phyloP scores from a whole-genome alignment of 768 basidiomycete species.

The Leccinum uliginosum region DNA sequence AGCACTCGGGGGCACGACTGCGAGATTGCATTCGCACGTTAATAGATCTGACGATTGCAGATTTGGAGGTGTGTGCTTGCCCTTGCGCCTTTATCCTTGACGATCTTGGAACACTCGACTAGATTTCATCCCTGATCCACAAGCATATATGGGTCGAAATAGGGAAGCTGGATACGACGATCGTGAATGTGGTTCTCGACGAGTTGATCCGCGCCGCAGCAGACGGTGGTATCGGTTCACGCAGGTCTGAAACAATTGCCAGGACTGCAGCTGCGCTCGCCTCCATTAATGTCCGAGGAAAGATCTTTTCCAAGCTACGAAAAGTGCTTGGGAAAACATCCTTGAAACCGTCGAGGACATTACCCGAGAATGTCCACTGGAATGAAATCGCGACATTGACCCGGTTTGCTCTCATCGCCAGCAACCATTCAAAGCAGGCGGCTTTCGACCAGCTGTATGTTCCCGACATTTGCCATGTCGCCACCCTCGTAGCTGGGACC shows the following conservation, averaged over 20 bases:
- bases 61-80: constrained; percentile 58
- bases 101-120: constrained; percentile 5
- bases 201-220: constrained; percentile 78
- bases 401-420: constrained; percentile 68
- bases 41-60: constrained; percentile 67
- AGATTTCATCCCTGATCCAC: constrained; percentile 68
- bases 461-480: constrained; percentile 77
- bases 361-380: constrained; percentile 74
- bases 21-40: constrained; percentile 79
- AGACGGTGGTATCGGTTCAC: constrained; percentile 77
- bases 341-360: constrained; percentile 53
- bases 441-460: constrained; percentile 73
- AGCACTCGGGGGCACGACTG: constrained; percentile 68
- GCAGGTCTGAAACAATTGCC: constrained; percentile 70
- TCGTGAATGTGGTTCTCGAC: constrained; percentile 71
- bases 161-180: constrained; percentile 58
- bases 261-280: constrained; percentile 71
- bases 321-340: constrained; percentile 76
- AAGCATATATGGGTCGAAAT: constrained; percentile 76
- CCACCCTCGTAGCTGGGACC: constrained; percentile 71
- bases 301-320: constrained; percentile 72
- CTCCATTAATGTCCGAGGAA: constrained; percentile 73
- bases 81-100: not conserved
- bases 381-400: constrained; percentile 76
- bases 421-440: constrained; percentile 60